Evolutionary conservation across 2,329 filamentous ascomycete species (phyloP).

Genomic region (Aspergillaceae sp.): DNA sequence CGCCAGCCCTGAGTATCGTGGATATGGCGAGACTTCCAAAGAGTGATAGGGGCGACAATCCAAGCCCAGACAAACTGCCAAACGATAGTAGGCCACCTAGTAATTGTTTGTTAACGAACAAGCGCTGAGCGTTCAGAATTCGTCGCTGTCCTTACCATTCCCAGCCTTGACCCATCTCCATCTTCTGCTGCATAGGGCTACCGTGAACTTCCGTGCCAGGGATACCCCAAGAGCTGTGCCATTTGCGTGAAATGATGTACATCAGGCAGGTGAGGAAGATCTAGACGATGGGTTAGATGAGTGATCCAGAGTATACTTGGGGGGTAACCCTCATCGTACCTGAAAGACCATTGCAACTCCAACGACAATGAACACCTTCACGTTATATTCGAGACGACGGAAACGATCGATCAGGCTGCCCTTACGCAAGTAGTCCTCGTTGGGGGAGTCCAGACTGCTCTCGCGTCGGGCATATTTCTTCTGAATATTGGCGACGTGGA

Average conservation of each 20-base stretch:
- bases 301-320: background rate
- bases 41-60: conserved; percentile 27
- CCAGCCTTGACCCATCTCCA: conserved; percentile 43
- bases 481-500: conserved; percentile 51
- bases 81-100: conserved; percentile 25
- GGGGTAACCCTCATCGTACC: conserved; percentile 29
- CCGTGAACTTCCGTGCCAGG: conserved; percentile 47
- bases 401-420: conserved; percentile 15
- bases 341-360: conserved; percentile 49
- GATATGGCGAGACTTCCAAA: conserved; percentile 54
- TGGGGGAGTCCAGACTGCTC: conserved; percentile 1
- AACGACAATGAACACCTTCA: conserved; percentile 32
- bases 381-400: conserved; percentile 17
- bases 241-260: conserved; percentile 57
- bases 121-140: background rate
- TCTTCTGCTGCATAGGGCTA: conserved; percentile 35
- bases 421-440: too few relatives aligned
- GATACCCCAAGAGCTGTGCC: conserved; percentile 44
- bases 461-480: conserved; percentile 31
- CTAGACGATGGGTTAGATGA: conserved; percentile 28
- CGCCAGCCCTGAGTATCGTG: conserved; percentile 60
- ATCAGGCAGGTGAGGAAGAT: conserved; percentile 51
- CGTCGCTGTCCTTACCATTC: conserved; percentile 45
- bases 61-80: conserved; percentile 15
- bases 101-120: background rate